Percentiles rank a stretch among this genome's conserved stretches.
Conservation (phyloP, 805 yeast genomes). For the Candida quercuum region DNA sequence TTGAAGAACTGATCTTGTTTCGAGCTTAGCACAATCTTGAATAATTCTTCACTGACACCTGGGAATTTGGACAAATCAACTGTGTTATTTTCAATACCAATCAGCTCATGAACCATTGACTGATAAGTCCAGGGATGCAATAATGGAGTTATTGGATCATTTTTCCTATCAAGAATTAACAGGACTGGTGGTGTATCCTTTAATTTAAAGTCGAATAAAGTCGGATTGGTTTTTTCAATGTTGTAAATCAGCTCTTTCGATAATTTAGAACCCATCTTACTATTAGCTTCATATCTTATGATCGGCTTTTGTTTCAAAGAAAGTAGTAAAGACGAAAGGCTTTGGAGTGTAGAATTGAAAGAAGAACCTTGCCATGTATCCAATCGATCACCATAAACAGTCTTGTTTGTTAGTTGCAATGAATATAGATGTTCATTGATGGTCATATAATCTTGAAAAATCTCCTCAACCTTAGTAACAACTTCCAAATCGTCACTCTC, state of each 20-base stretch:
- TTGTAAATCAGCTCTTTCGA: conserved; percentile 61
- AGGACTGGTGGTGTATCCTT: conserved; percentile 69
- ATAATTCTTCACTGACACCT: conserved; percentile 50
- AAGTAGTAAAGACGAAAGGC: conserved; percentile 52
- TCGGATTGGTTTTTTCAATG: conserved; percentile 48
- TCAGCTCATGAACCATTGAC: conserved; percentile 91
- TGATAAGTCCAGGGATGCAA: conserved; percentile 97
- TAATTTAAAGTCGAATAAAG: conserved; percentile 60
- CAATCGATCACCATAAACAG: conserved; percentile 30
- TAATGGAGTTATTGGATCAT: conserved; percentile 91
- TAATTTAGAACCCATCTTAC: conserved; percentile 57
- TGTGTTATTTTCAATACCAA: conserved; percentile 78
- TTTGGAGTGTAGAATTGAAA: conserved; percentile 35
- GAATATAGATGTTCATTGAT: conserved; percentile 66
- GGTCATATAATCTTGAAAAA: conserved; percentile 79
- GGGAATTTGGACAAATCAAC: conserved; percentile 59
- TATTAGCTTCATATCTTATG: conserved; percentile 70
- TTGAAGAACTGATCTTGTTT: conserved; percentile 73
- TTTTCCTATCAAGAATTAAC: conserved; percentile 73
- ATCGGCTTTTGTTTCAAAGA: conserved; percentile 75
- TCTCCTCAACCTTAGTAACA: conserved; percentile 69
- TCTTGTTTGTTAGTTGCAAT: conserved; percentile 27
- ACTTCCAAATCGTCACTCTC: conserved; percentile 86
- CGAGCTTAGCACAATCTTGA: conserved; percentile 59
- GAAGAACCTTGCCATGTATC: conserved; percentile 43